phyloP scores from a whole-genome alignment of 768 basidiomycete genomes.

The Termitomyces sp. region DNA sequence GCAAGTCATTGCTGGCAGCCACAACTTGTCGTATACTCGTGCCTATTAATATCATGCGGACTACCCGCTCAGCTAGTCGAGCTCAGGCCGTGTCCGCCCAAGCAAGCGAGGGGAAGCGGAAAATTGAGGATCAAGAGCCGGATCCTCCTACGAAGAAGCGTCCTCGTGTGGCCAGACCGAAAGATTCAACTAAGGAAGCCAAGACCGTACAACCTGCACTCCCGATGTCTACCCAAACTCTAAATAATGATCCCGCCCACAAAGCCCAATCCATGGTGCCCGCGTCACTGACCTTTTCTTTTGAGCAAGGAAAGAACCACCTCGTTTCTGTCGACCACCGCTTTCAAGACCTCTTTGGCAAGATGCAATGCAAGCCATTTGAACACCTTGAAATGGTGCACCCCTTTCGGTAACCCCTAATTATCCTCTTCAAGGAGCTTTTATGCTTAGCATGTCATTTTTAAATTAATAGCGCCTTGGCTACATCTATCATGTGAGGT shows the following conservation, averaged over 20 bases:
- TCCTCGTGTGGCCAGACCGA: conserved; percentile 3
- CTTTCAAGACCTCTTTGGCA: conserved; percentile 63
- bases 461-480: conserved; percentile 48
- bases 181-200: background rate
- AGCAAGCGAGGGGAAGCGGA: conserved; percentile 14
- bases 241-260: conserved; percentile 2
- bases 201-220: background rate
- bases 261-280: conserved; percentile 45
- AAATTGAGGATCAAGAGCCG: conserved; percentile 4
- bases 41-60: conserved; percentile 17
- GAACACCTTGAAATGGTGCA: conserved; percentile 70
- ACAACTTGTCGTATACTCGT: conserved; percentile 3
- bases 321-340: conserved; percentile 62
- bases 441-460: background rate
- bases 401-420: conserved; percentile 60
- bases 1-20: background rate
- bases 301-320: conserved; percentile 70
- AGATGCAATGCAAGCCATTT: conserved; percentile 71
- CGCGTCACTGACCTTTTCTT: conserved; percentile 68
- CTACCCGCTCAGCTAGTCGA: conserved; percentile 25
- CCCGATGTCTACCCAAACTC: conserved; percentile 3
- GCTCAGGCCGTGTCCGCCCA: conserved; percentile 9
- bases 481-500: conserved; percentile 65
- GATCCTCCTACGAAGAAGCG: conserved; percentile 9
- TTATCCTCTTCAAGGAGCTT: background rate